Evolutionary conservation across 1,284 basidiomycete species (phyloP), one percentile per base, ranked within the genome.

Genomic region (Sanguinoderma infundibulare): DNA sequence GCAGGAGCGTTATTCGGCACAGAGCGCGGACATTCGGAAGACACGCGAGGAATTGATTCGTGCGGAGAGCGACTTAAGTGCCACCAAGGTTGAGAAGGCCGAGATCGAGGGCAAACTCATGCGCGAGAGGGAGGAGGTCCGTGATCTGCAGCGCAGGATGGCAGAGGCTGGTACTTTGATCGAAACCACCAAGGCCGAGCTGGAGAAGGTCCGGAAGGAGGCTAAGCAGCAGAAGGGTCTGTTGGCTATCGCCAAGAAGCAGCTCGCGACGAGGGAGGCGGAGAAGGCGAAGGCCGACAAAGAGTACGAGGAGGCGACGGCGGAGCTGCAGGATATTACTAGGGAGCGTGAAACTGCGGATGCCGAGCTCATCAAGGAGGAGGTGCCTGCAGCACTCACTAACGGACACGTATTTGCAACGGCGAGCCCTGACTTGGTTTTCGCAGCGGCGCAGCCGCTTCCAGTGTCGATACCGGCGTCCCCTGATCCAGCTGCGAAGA

Each of bases 191-290:
- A 96, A 92, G 77, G 81, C 78, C 9, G 87, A 92, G 66, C 79
- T 96, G 44, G 98, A 98, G 75, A 96, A 94, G 79, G 75, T 88
- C 51, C 95, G 90, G 79, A 98, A 96, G 78, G 96, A 98, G 53
- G 94, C 93, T 0, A 91, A 98, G 73, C 95, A 98, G 74, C 96
- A 98, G 77, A 98, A 96, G 76, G 98, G 97, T 14, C 81, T 98
- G 60, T 83, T 96, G 15, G 95, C 96, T 3, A 98, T 99, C 73
- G 92, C 94, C 9, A 92, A 91, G 80, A 99, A 99, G 78, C 98
- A 99, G 78, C 81, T 99, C 24, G 86, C 85, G 15, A 88, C 92
- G 0, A 92, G 94, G 53, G 96, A 98, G 75, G 80, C 82, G 0
- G 92, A 95, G 67, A 87, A 85, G 57, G 86, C 84, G 14, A 90